Conservation (phyloP, 306 rosid genomes). For the Cajanus cajan region DNA sequence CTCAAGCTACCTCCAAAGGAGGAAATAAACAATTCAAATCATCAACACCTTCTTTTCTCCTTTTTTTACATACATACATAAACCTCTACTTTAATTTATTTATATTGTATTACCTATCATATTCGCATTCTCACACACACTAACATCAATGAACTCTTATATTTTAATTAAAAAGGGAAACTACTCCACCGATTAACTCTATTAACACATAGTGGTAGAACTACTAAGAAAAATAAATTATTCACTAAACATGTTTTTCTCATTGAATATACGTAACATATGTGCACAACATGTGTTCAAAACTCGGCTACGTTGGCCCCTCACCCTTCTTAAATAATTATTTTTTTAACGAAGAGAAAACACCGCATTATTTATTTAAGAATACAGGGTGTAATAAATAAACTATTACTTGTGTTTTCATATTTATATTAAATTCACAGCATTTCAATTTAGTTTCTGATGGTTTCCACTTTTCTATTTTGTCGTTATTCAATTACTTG, state of each 20-base stretch:
- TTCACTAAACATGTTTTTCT: no score
- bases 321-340: background rate
- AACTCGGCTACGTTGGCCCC: background rate
- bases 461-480: background rate
- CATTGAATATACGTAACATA: no score
- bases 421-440: background rate
- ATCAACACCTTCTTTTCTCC: background rate
- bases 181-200: background rate
- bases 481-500: background rate
- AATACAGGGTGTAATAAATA: no score
- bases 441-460: background rate
- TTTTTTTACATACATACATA: background rate
- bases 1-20: background rate
- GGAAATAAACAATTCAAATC: conserved; percentile 13
- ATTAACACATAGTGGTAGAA: background rate
- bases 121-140: background rate
- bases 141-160: no score
- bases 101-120: background rate
- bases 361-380: background rate
- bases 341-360: background rate
- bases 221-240: background rate
- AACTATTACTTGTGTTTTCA: background rate
- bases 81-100: no score
- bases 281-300: background rate
- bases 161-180: background rate